phyloP scores from a whole-genome alignment of 371 early-diverging fungal genomes.

The Actinomucor elegans region DNA sequence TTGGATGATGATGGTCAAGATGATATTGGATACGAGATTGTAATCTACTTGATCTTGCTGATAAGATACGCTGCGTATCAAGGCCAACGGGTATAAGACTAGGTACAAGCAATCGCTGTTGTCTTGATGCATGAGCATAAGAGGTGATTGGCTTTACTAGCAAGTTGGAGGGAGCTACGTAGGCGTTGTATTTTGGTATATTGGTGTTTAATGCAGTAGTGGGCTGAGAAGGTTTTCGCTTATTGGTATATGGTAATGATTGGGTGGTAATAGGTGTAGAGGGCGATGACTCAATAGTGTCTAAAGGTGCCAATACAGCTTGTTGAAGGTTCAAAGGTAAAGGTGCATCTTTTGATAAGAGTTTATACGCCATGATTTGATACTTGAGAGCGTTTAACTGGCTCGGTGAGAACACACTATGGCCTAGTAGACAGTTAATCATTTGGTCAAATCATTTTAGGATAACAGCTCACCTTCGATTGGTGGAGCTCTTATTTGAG shows the following conservation, averaged over 20 bases:
- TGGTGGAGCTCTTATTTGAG: neutral
- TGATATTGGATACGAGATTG: conserved; percentile 67
- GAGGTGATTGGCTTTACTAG: conserved; percentile 46
- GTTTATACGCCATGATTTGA: conserved; percentile 77
- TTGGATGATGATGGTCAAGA: conserved; percentile 65
- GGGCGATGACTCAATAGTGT: neutral
- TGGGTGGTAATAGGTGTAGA: neutral
- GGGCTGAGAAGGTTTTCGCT: no score
- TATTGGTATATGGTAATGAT: no score
- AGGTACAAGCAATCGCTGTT: conserved; percentile 74
- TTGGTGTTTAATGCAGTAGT: no score
- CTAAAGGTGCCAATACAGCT: conserved; percentile 54
- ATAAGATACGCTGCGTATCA: conserved; percentile 60
- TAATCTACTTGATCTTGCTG: conserved; percentile 49
- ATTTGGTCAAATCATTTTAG: no score
- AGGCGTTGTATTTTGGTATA: conserved; percentile 28
- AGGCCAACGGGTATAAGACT: conserved; percentile 76
- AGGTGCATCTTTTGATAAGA: conserved; percentile 71
- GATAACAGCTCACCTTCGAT: neutral
- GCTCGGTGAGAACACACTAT: conserved; percentile 48
- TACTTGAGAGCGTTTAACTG: conserved; percentile 67
- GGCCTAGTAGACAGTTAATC: neutral
- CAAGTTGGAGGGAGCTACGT: conserved; percentile 50
- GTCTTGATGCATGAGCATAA: conserved; percentile 58
- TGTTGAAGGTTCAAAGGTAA: conserved; percentile 70